Conservation (phyloP, 2,329 filamentous ascomycete genomes). For the Neonectria magnoliae region DNA sequence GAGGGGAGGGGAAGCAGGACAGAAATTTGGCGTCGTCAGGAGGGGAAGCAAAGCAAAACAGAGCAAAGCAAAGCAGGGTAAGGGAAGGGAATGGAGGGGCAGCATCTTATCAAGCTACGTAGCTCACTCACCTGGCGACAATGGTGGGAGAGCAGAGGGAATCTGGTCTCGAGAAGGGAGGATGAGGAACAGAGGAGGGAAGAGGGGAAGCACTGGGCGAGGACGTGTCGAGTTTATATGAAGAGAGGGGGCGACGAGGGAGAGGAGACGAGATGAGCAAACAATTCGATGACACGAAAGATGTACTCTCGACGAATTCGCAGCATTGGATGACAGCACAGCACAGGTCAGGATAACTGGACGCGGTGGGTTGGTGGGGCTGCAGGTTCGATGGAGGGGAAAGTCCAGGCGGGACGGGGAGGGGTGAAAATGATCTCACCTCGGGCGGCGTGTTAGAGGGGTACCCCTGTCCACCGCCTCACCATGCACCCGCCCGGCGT, state of each 20-base stretch:
- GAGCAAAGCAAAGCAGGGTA: background rate
- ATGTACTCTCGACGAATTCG: conserved; percentile 22
- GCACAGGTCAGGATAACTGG: conserved; percentile 20
- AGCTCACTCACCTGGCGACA: conserved; percentile 31
- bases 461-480: conserved; percentile 9
- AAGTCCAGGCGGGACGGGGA: conserved; percentile 2
- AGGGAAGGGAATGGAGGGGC: conserved; percentile 15
- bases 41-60: background rate
- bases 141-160: conserved; percentile 21
- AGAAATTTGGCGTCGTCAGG: background rate
- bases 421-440: conserved; percentile 37
- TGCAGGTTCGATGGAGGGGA: conserved; percentile 21
- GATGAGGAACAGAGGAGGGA: conserved; percentile 24
- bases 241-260: conserved; percentile 27
- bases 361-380: conserved; percentile 36
- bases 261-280: conserved; percentile 6
- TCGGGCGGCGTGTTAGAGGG: conserved; percentile 20
- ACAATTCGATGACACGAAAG: conserved; percentile 35
- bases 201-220: conserved; percentile 26
- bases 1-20: background rate
- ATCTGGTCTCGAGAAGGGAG: conserved; percentile 28
- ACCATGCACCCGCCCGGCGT: conserved; percentile 4
- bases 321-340: conserved; percentile 10
- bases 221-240: conserved; percentile 34
- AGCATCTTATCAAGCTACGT: background rate